Percentiles rank a stretch among this genome's conserved stretches.
phyloP scores from a whole-genome alignment of 208 protist species.

The Wallacemonas sp. region DNA sequence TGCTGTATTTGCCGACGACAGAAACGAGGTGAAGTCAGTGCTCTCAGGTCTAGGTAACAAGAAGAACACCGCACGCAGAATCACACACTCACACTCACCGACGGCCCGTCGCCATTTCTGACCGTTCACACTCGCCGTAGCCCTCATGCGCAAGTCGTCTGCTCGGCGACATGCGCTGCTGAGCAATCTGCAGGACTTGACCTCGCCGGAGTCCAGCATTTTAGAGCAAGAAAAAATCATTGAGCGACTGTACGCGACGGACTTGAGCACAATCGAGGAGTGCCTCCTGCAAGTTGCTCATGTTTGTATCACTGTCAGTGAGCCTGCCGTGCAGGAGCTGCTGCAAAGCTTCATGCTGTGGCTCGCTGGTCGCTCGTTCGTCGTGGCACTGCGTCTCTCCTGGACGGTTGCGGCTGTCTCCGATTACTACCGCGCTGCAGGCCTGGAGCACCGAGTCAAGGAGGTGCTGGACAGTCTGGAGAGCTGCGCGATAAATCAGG shows the following conservation, averaged over 20 bases:
- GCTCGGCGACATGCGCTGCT: conserved; percentile 60
- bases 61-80: background rate
- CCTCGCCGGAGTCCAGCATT: conserved; percentile 13
- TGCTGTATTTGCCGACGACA: too few species aligned
- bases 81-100: too few species aligned
- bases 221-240: conserved; percentile 46
- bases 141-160: conserved; percentile 1
- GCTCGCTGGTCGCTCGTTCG: conserved; percentile 69
- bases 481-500: conserved; percentile 86
- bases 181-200: conserved; percentile 43
- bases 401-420: conserved; percentile 77
- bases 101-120: too few species aligned
- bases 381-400: conserved; percentile 64
- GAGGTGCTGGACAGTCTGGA: conserved; percentile 84
- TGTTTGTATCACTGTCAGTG: conserved; percentile 67
- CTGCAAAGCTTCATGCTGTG: conserved; percentile 74
- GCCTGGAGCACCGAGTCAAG: conserved; percentile 58
- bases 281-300: conserved; percentile 82
- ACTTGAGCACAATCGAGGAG: conserved; percentile 56
- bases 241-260: conserved; percentile 54
- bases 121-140: too few species aligned
- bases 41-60: too few species aligned
- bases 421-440: conserved; percentile 35
- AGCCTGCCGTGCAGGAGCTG: conserved; percentile 44
- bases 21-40: too few species aligned